These are phyloP conservation scores for Lenwebbia sp. DNA, from an alignment of 345 rosid species.

Conservation along the genomic window DNA sequence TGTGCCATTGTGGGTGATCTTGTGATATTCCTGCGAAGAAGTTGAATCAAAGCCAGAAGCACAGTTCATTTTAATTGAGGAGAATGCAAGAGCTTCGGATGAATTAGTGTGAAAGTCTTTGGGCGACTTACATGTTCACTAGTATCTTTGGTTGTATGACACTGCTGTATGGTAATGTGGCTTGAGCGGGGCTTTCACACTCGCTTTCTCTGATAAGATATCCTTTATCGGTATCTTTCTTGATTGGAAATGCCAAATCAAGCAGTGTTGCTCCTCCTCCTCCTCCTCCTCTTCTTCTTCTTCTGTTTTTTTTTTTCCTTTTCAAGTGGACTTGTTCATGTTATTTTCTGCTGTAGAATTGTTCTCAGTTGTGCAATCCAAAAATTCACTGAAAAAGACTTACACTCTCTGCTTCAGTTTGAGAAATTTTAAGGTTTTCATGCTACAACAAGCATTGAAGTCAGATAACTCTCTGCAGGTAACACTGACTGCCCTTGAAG, in stretches of 20 bases:
- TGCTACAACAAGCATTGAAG: background rate
- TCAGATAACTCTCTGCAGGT: conserved; percentile 31
- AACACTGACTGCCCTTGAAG: conserved; percentile 81
- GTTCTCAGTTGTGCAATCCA: background rate
- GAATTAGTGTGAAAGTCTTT: background rate
- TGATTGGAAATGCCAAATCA: background rate
- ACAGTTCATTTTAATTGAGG: background rate
- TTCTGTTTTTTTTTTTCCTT: no score
- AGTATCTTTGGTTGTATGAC: background rate
- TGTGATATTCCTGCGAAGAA: background rate
- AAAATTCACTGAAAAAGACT: background rate
- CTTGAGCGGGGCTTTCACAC: background rate
- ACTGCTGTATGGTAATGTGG: background rate
- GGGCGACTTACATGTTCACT: background rate
- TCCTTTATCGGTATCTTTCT: background rate
- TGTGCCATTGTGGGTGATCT: background rate
- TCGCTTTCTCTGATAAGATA: background rate
- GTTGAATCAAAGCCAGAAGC: background rate
- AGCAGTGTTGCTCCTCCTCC: background rate
- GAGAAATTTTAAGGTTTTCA: background rate
- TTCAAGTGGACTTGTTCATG: background rate
- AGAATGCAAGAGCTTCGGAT: background rate
- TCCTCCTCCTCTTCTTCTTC: no score
- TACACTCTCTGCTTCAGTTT: background rate
- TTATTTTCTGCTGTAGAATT: background rate